Base-by-base conservation (phyloP, 495 filamentous ascomycete species). In the Tuber melanosporum region DNA sequence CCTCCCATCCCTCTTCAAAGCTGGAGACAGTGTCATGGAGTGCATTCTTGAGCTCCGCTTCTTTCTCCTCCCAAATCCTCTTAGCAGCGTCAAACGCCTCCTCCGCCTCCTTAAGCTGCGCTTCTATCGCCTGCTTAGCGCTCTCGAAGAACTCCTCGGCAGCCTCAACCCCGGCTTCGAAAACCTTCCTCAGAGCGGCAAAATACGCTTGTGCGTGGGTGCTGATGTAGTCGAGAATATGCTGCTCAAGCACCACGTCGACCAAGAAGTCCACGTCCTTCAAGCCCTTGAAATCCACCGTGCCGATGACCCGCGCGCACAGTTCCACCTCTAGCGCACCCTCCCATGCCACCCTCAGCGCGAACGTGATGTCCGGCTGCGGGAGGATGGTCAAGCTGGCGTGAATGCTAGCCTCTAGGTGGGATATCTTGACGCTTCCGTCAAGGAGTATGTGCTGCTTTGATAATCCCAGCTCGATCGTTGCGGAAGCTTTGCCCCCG, bases 381-480 rank as follows among this genome's bases (percentile, higher is more conserved):
- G 79, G 79, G 14, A 81, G 75, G 43, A 81, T 79, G 20, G 74
- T 72, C 42, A 77, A 73, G 41, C 71, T 70, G 1, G 70, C 70
- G 32, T 71, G 77, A 45, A 81, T 43, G 26, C 78, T 80, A 26
- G 79, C 74, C 45, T 79, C 72, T 10, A 79, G 66, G 26, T 71
- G 42, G 62, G 77, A 73, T 26, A 81, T 47, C 36, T 75, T 75
- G 43, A 81, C 57, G 7, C 44, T 43, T 44, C 78, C 75, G 32
- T 77, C 73, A 41, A 81, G 26, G 39, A 80, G 43, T 52, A 81
- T 78, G 71, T 81, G 80, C 46, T 81, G 78, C 39, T 77, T 76
- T 69, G 47, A 43, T 12, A 72, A 22, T 2, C 78, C 78, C 20
- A 81, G 73, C 32, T 81, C 80, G 52, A 81, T 78, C 9, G 22